Percentiles rank a stretch among this genome's conserved stretches.
Conservation (phyloP, 805 yeast species). For the Saturnispora saitoi region DNA sequence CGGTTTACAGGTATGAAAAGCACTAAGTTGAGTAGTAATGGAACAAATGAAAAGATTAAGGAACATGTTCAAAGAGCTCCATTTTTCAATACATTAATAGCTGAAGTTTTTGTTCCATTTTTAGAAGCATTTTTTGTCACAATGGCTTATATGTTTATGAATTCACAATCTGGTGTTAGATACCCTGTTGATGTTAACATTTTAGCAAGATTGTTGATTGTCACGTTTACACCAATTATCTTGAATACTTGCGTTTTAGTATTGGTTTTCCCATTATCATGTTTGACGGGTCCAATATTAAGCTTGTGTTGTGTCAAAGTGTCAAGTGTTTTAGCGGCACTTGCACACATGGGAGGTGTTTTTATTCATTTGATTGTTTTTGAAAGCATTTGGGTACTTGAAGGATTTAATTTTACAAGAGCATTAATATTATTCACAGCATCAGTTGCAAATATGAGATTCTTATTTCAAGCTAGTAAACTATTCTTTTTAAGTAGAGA, state of each 20-base stretch:
- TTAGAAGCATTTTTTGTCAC: constrained; percentile 61
- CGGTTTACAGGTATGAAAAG: constrained; percentile 88
- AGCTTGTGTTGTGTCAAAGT: constrained; percentile 27
- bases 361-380: constrained; percentile 28
- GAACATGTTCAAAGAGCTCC: constrained; percentile 63
- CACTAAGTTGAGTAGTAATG: constrained; percentile 59
- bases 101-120: constrained; percentile 71
- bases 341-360: constrained; percentile 32
- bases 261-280: constrained; percentile 30
- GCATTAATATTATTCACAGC: constrained; percentile 34
- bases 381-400: constrained; percentile 32
- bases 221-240: constrained; percentile 42
- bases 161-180: constrained; percentile 77
- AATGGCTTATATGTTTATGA: constrained; percentile 70
- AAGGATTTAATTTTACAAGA: constrained; percentile 35
- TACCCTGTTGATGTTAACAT: constrained; percentile 46
- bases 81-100: constrained; percentile 64
- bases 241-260: constrained; percentile 30
- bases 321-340: constrained; percentile 32
- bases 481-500: constrained; percentile 34
- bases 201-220: constrained; percentile 49
- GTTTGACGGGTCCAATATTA: constrained; percentile 31
- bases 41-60: constrained; percentile 38
- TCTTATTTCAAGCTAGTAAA: constrained; percentile 28
- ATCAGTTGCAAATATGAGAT: constrained; percentile 31